Conservation (phyloP, 306 rosid species). For the Arachis hypogaea region DNA sequence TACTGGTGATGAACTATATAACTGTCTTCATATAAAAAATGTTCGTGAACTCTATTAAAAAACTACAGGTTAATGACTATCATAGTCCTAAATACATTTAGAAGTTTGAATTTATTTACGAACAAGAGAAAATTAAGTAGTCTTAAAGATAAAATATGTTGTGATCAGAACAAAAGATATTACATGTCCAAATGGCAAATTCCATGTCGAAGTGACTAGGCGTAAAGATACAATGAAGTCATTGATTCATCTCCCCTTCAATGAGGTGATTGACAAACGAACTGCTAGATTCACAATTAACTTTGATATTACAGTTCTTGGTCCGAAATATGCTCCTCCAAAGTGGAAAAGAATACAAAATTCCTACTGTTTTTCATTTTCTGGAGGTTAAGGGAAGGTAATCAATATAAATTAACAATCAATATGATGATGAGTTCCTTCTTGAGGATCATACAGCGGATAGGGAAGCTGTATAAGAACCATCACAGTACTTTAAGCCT, state of each 20-base stretch:
- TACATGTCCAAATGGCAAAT: slow-evolving; percentile 5
- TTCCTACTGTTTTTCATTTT: slow-evolving; percentile 9
- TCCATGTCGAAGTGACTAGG: neutral
- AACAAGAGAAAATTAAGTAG: neutral
- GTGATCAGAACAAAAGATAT: neutral
- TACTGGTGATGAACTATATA: slow-evolving; percentile 40
- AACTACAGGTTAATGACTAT: neutral
- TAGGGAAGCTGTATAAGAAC: slow-evolving; percentile 46
- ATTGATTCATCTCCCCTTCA: slow-evolving; percentile 7
- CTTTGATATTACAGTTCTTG: slow-evolving; percentile 32
- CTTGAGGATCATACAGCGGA: slow-evolving; percentile 37
- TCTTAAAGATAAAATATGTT: neutral
- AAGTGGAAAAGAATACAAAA: slow-evolving; percentile 14
- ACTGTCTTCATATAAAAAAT: neutral
- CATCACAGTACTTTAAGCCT: slow-evolving; percentile 44
- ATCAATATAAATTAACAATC: slow-evolving; percentile 33
- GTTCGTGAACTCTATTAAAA: neutral
- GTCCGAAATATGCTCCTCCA: slow-evolving; percentile 30
- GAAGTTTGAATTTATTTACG: neutral
- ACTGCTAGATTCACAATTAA: slow-evolving; percentile 11
- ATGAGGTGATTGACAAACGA: slow-evolving; percentile 3
- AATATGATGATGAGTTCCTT: slow-evolving; percentile 25
- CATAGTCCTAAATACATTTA: neutral
- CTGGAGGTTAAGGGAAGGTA: slow-evolving; percentile 12
- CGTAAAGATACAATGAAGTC: slow-evolving; percentile 2